Percentiles rank a stretch among this genome's conserved stretches.
Evolutionary conservation across 192 early-diverging fungal species (phyloP).

Genomic region (Blastocladiella britannica): DNA sequence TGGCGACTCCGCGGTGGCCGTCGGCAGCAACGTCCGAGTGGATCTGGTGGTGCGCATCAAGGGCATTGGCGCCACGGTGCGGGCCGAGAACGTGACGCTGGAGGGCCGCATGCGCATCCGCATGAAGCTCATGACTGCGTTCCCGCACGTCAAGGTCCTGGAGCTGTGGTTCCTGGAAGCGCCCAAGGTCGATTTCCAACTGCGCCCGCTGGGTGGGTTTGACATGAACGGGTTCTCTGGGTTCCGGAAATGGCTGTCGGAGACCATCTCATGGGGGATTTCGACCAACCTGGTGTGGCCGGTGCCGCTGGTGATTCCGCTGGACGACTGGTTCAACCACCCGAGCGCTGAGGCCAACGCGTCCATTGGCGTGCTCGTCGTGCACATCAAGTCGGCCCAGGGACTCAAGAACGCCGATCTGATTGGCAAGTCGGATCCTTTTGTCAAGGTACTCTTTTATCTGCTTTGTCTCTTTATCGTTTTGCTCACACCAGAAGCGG

Average conservation of each 20-base stretch:
- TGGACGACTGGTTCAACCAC: not conserved
- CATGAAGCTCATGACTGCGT: conserved; percentile 65
- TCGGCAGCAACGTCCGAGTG: conserved; percentile 58
- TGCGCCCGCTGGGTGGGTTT: conserved; percentile 62
- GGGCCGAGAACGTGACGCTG: conserved; percentile 54
- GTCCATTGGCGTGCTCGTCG: conserved; percentile 66
- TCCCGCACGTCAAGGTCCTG: conserved; percentile 67
- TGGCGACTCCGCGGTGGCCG: not conserved
- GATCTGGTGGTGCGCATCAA: conserved; percentile 64
- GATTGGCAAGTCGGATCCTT: conserved; percentile 79
- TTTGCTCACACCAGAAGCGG: no score
- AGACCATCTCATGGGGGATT: not conserved
- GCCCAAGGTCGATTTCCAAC: conserved; percentile 71
- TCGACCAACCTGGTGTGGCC: not conserved
- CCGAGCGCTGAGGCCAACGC: conserved; percentile 15
- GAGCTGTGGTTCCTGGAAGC: conserved; percentile 65
- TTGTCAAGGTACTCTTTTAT: no score
- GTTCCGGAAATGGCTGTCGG: not conserved
- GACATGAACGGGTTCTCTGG: not conserved
- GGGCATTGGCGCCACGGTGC: conserved; percentile 69
- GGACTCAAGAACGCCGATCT: conserved; percentile 69
- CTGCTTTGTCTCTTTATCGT: no score
- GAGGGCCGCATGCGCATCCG: conserved; percentile 47
- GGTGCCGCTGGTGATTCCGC: not conserved
- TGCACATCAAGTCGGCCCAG: conserved; percentile 58